Base-by-base conservation (phyloP, 106 monocot species). In the Dendrobium chrysotoxum region DNA sequence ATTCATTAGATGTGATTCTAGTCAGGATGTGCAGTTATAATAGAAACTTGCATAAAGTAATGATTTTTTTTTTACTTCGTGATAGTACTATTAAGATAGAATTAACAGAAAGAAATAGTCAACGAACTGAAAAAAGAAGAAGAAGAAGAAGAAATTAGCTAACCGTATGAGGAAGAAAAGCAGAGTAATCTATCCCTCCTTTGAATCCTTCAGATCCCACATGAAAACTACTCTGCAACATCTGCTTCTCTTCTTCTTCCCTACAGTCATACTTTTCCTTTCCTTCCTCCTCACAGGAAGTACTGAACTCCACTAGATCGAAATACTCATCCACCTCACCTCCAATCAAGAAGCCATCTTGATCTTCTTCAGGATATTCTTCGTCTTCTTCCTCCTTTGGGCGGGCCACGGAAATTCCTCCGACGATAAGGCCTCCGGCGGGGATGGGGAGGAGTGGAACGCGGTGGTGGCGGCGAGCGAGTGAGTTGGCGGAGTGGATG, bases 401-500 rank as follows among this genome's bases (percentile, higher is more conserved):
- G 17, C 41, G 61, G 16, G 64, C 76, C 40, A 66, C 55, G 7
- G 76, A 54, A n/a, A 30, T 17, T 12, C 23, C 31, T 16, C 76
- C 66, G 41, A 47, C 64, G 25, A 68, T 21, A 18, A 40, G n/a
- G 76, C 67, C 78, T 15, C 58, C 72, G 45, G 70, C 20, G 26
- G 83, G 28, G 41, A 80, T 50, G 6, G 53, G 78, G 53, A 75
- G 39, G 16, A 88, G 30, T 20, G 82, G 85, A n/a, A 88, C 85
- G 20, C 87, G 81, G 54, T 79, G 85, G 81, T 88, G 87, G 53
- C 84, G 81, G 40, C 84, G 82, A 28, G 87, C 84, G 35, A 85
- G 84, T 5, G 79, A 79, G 76, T 88, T 88, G 18, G 81, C 82
- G 1, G 87, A 70, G 84, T 88, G 85, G 57, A 88, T 75, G 42